phyloP scores from a whole-genome alignment of 495 filamentous ascomycete species.

The Penicillium riverlandense region DNA sequence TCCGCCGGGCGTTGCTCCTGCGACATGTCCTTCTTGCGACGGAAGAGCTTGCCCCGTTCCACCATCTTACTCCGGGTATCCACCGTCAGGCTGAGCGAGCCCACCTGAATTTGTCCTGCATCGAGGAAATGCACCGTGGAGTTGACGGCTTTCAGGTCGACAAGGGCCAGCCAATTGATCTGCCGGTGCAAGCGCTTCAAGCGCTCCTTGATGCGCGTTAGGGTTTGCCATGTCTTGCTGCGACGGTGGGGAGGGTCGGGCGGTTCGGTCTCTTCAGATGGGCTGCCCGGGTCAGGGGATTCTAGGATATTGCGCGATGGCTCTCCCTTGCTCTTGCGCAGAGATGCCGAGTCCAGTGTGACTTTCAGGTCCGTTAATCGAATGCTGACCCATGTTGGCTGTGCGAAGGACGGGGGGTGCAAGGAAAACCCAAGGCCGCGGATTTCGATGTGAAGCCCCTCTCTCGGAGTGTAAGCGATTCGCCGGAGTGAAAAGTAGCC shows the following conservation, averaged over 20 bases:
- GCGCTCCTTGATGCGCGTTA: conserved; percentile 71
- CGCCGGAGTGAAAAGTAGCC: conserved; percentile 87
- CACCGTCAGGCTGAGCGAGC: conserved; percentile 74
- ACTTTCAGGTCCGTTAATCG: conserved; percentile 76
- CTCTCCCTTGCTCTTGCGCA: conserved; percentile 40
- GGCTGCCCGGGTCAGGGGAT: conserved; percentile 13
- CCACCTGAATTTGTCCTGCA: conserved; percentile 78
- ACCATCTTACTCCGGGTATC: conserved; percentile 89
- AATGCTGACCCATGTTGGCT: conserved; percentile 94
- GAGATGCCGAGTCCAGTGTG: conserved; percentile 65
- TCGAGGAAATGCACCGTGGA: conserved; percentile 66
- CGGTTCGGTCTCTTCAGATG: conserved; percentile 14
- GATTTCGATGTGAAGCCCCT: conserved; percentile 84
- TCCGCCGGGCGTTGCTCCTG: conserved; percentile 77
- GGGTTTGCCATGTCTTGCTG: conserved; percentile 70
- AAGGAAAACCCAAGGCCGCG: conserved; percentile 79
- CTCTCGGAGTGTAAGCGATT: conserved; percentile 76
- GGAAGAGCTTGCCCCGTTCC: conserved; percentile 83
- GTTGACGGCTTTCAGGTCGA: conserved; percentile 82
- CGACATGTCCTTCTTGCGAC: conserved; percentile 66
- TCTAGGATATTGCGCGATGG: conserved; percentile 12
- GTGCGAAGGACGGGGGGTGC: conserved; percentile 90
- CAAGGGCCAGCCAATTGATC: conserved; percentile 81
- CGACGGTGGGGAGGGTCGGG: conserved; percentile 25
- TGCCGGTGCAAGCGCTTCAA: conserved; percentile 81